Base-by-base conservation (phyloP, 352 stramenopile genomes). In the Globisporangium megalacanthum region DNA sequence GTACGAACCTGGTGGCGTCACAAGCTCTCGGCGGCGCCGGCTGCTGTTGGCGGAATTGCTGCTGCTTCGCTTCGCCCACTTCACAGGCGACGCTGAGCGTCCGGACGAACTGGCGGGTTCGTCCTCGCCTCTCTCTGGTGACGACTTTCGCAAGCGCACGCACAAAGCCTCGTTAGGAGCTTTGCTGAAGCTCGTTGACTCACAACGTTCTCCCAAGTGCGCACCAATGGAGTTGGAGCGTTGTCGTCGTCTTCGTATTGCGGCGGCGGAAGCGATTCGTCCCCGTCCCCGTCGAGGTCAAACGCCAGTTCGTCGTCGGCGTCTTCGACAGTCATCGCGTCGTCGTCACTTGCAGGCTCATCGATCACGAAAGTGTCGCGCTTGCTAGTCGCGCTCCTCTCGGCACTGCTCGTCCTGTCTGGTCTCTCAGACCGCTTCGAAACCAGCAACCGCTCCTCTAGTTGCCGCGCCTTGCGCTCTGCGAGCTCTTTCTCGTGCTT, bases 401-500 rank as follows among this genome's bases (percentile, higher is more conserved):
- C 5, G 3, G 7, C 31, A 9, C 29, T 45, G 31, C 14, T 25
- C 8, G 37, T 48, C 10, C 13, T 49, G 22, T 31, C 10, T 5
- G 47, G 45, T 17, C n/a, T 20, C 3, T 17, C 29, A 10, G 44
- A 59, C n/a, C 44, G 51, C 25, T 42, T 42, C 2, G 36, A 60
- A 0, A 33, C 44, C 8, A 14, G 46, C 10, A 67, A 59, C 15
- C 70, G 58, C 15, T 52, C 45, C 49, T 69, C 68, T 0, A 85
- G 45, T 51, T 65, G 56, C 17, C 50, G 51, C 2, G 71, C 68
- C 9, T 67, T 65, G 1, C 72, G 57, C 58, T 79, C 66, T 0
- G 75, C 58, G 3, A 65, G 44, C 20, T 69, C 62, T 57, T 79
- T 79, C 47, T 70, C 68, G 14, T 46, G 62, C 57, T 75, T 63